These are phyloP conservation scores for Dovyalis caffra DNA, from an alignment of 345 rosid species.

Conservation along the genomic window DNA sequence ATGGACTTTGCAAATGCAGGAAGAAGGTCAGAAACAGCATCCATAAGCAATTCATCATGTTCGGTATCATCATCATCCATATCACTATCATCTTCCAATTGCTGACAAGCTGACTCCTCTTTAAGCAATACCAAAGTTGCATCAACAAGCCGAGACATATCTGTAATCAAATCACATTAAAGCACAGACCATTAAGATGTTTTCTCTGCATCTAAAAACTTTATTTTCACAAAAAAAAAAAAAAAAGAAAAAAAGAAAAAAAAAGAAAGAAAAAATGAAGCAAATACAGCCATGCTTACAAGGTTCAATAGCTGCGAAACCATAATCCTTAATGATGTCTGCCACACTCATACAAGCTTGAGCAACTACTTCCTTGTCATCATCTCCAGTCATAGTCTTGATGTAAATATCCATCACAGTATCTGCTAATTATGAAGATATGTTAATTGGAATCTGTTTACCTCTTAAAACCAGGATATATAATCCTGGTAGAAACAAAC, in stretches of 20 bases:
- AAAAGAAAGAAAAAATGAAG: too few relatives aligned
- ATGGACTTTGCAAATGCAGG: constrained; percentile 96
- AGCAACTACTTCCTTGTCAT: constrained; percentile 97
- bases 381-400: constrained; percentile 86
- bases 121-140: constrained; percentile 67
- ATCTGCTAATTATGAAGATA: constrained; percentile 47
- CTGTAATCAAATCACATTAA: constrained; percentile 37
- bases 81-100: constrained; percentile 71
- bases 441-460: constrained; percentile 17
- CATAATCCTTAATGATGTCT: constrained; percentile 84
- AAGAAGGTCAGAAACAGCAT: constrained; percentile 96
- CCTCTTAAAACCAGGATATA: constrained; percentile 1
- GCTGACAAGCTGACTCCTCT: constrained; percentile 93
- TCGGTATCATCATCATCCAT: constrained; percentile 67
- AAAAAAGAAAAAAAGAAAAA: too few relatives aligned
- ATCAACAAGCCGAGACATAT: constrained; percentile 74
- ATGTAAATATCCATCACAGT: constrained; percentile 71
- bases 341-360: constrained; percentile 86
- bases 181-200: constrained; percentile 7
- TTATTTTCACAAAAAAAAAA: not conserved
- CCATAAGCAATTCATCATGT: constrained; percentile 98
- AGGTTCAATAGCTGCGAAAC: constrained; percentile 71
- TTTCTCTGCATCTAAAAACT: constrained; percentile 1
- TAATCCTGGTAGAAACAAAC: not conserved
- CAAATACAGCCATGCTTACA: constrained; percentile 52